Conservation (phyloP, 1,139 yeast species). For the Zygosaccharomyces pseudobailii region DNA sequence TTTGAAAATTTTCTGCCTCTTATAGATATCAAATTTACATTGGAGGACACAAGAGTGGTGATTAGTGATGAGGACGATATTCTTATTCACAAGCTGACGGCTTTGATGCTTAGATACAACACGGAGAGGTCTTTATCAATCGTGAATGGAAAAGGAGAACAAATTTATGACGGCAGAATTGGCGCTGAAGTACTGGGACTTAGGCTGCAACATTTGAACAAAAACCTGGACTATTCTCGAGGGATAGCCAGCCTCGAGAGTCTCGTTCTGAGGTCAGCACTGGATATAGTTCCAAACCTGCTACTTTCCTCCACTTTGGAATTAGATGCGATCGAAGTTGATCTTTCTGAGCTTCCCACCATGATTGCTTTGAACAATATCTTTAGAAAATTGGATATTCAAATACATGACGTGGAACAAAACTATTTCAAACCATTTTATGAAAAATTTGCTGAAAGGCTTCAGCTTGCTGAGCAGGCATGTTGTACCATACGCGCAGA, state of each 20-base stretch:
- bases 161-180: slow-evolving; percentile 19
- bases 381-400: slow-evolving; percentile 25
- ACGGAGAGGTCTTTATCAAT: slow-evolving; percentile 19
- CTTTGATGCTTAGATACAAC: slow-evolving; percentile 20
- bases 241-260: slow-evolving; percentile 26
- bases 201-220: slow-evolving; percentile 18
- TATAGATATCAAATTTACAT: slow-evolving; percentile 28
- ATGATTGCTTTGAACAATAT: slow-evolving; percentile 35
- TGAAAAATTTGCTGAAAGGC: slow-evolving; percentile 44
- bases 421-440: slow-evolving; percentile 34
- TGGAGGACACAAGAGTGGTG: slow-evolving; percentile 33
- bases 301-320: slow-evolving; percentile 13
- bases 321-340: slow-evolving; percentile 23
- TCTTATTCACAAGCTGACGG: slow-evolving; percentile 21
- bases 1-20: slow-evolving; percentile 29
- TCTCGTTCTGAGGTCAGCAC: slow-evolving; percentile 17
- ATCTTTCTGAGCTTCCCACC: slow-evolving; percentile 32
- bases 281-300: slow-evolving; percentile 28
- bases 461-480: slow-evolving; percentile 43
- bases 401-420: slow-evolving; percentile 27
- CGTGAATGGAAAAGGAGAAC: slow-evolving; percentile 10
- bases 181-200: slow-evolving; percentile 25
- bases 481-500: slow-evolving; percentile 42
- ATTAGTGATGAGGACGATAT: slow-evolving; percentile 26
- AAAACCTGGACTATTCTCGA: slow-evolving; percentile 17